Conservation (phyloP, 2,329 filamentous ascomycete species). For the Harringtonia lauricola region DNA sequence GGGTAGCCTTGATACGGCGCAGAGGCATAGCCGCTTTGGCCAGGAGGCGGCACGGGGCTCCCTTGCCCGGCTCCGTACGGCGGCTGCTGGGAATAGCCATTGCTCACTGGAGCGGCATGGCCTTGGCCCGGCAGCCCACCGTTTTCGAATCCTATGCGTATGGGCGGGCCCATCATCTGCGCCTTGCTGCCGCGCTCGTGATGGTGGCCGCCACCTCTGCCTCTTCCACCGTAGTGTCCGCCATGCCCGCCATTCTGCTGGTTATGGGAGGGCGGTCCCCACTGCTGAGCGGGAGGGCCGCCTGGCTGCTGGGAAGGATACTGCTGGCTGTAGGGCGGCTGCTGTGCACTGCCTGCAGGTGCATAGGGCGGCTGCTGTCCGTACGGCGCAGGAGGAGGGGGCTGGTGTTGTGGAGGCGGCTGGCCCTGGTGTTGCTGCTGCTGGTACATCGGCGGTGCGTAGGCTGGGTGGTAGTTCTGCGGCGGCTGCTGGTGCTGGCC, state of each 20-base stretch:
- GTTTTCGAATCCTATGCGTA: constrained; percentile 41
- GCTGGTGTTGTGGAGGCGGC: constrained; percentile 8
- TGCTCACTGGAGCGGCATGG: constrained; percentile 34
- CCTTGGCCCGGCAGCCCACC: constrained; percentile 21
- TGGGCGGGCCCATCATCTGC: constrained; percentile 40
- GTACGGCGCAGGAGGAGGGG: constrained; percentile 11
- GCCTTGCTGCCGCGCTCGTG: constrained; percentile 26
- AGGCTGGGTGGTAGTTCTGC: constrained; percentile 48
- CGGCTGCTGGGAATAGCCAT: constrained; percentile 25
- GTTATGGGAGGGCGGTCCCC: constrained; percentile 23
- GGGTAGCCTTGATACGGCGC: constrained; percentile 27
- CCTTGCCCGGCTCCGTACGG: constrained; percentile 19
- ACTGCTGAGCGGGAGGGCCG: constrained; percentile 29
- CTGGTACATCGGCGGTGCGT: constrained; percentile 42
- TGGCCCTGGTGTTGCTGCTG: constrained; percentile 26
- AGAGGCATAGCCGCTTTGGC: constrained; percentile 18
- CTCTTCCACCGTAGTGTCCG: constrained; percentile 25
- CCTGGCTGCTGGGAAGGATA: constrained; percentile 17
- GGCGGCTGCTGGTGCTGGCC: constrained; percentile 21
- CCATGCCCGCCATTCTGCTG: constrained; percentile 10
- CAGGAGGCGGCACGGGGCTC: constrained; percentile 6
- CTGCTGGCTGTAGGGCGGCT: constrained; percentile 9
- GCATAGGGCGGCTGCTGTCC: constrained; percentile 9
- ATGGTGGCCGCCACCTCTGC: constrained; percentile 28
- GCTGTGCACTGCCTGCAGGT: constrained; percentile 17